Evolutionary conservation across 1,139 yeast species (phyloP), one percentile per base, ranked within the genome.

Genomic region (Sugiyamaella grinbergsii): DNA sequence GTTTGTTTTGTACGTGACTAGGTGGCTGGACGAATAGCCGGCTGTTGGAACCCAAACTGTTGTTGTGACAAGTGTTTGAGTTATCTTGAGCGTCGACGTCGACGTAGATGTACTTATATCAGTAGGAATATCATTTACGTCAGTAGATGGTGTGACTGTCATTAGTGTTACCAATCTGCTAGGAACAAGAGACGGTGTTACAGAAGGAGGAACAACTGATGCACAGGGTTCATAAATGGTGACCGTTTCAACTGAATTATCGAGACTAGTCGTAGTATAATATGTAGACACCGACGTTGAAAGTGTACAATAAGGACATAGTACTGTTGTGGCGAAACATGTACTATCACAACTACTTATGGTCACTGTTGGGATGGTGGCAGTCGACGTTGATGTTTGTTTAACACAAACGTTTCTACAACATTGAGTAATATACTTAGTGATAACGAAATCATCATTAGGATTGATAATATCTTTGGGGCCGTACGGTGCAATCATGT

Each of bases 231-330:
- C 41, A 24, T 42, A 48, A 18, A 47, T 32, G 15, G 58, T 55
- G 18, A 53, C 45, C 5, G 54, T 50, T 4, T 45, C 31, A 16
- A 33, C 45, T n/a, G 48, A 23, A 4, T 36, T 23, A 6, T 22
- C 32, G 13, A 24, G 18, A 10, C 33, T 31, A 11, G 45, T 42
- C 3, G 36, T 32, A 1, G 54, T 49, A n/a, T 57, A 56, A 32
- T 41, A 31, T 6, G 54, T 48, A n/a, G 43, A 34, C n/a, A 49
- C 31, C 13, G 55, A 47, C 2, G 56, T 56, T 40, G 52, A 50
- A 26, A 58, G 31, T 10, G 54, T 54, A 37, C 59, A 56, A 46
- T 43, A 58, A 7, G 58, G 56, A 46, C 59, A 54, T 15, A 51
- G 47, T 7, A 55, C 46, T 8, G 59, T 50, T 11, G 52, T 42